These are phyloP conservation scores for Haematococcus sp. DNA, from an alignment of 139 green algal genomes.

Conservation along the genomic window DNA sequence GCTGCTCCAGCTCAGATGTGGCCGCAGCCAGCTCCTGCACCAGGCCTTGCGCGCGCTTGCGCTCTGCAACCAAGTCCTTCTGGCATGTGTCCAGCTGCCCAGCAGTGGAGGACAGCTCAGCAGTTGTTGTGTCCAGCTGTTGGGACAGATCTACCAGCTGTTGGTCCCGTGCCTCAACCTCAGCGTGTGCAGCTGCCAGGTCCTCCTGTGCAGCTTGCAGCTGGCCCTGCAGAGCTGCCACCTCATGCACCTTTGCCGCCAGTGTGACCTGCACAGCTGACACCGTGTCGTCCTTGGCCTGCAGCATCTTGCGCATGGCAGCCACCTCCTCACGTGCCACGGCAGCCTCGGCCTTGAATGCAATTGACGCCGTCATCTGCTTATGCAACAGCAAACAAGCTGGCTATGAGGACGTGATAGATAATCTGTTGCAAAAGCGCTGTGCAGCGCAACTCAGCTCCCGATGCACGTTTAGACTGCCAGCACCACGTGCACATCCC, in stretches of 20 bases:
- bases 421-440: not conserved
- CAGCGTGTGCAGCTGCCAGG: not conserved
- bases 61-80: not conserved
- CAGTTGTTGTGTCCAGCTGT: not conserved
- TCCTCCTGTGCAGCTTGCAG: not conserved
- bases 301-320: not conserved
- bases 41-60: not conserved
- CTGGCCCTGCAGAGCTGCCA: not conserved
- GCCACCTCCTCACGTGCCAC: constrained; percentile 1
- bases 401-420: too few relatives aligned
- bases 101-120: too few relatives aligned
- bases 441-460: not conserved
- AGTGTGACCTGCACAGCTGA: not conserved
- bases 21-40: not conserved
- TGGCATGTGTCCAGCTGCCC: not conserved
- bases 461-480: not conserved
- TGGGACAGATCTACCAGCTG: too few relatives aligned
- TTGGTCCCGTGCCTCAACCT: not conserved
- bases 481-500: too few relatives aligned
- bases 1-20: not conserved
- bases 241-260: constrained; percentile 2
- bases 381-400: not conserved
- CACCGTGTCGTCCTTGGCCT: not conserved
- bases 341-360: not conserved
- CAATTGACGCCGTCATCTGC: not conserved